These are phyloP conservation scores for Xylariaceae sp. DNA, from an alignment of 2,329 filamentous ascomycete species.

Conservation along the genomic window DNA sequence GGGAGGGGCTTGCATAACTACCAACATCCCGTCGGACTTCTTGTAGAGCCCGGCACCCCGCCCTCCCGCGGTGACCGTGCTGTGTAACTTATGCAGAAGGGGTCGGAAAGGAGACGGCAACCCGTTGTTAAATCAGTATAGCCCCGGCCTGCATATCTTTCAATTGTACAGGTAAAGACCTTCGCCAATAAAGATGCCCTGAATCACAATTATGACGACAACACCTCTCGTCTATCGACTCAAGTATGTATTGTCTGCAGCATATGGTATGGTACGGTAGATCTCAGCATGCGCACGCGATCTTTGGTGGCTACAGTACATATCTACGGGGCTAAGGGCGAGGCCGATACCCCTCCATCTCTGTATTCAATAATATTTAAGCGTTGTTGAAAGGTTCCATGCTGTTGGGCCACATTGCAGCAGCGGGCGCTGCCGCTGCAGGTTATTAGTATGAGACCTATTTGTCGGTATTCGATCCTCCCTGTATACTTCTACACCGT, in stretches of 20 bases:
- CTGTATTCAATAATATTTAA: not conserved
- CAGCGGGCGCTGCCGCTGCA: not conserved
- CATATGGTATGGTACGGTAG: no score
- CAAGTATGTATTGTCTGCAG: no score
- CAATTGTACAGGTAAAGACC: no score
- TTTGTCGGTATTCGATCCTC: no score
- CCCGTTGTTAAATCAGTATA: not conserved
- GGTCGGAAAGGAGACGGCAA: not conserved
- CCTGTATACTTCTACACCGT: not conserved
- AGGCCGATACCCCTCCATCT: not conserved
- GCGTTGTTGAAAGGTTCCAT: constrained; percentile 6
- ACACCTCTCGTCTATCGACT: no score
- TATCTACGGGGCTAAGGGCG: no score
- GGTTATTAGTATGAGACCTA: not conserved
- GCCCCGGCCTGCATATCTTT: no score
- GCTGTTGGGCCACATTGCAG: constrained; percentile 15
- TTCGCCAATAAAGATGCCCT: no score
- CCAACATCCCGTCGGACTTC: constrained; percentile 25
- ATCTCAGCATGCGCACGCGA: no score
- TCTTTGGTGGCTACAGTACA: not conserved
- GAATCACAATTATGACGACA: no score
- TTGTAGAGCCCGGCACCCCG: constrained; percentile 30
- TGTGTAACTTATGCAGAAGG: not conserved
- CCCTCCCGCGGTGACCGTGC: not conserved
- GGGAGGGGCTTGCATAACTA: constrained; percentile 4